Evolutionary conservation across 1,139 yeast species (phyloP), one percentile per base, ranked within the genome.

Genomic region (Taiozyma onychis): DNA sequence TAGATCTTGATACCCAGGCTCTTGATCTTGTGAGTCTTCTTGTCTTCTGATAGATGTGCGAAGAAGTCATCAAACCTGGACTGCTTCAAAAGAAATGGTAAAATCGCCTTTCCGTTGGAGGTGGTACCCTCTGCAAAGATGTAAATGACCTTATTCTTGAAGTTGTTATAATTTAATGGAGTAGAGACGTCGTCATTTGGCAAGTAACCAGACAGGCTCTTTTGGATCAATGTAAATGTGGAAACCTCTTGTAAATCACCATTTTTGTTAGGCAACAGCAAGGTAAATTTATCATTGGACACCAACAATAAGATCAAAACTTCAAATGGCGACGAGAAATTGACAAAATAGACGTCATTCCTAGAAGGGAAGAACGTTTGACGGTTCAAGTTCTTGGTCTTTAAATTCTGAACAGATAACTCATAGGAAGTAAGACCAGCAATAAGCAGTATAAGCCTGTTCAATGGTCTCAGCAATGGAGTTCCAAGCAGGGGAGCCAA

Each of bases 121-220:
- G 88, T 73, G 0, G 90, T 83, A 0, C 90, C 90, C 61, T 86
- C 95, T 22, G 80, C 70, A 47, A 85, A 76, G 44, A 83, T 60
- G 52, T 73, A 78, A 3, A 76, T 71, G n/a, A 73, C 66, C 45
- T 72, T 72, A 14, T 65, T 62, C 32, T 64, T 63, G 18, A 70
- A 61, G 21, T 48, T 41, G 7, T 43, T 14, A 14, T 44, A 39
- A 9, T 50, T 39, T 8, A 48, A 11, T 10, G 28, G 13, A 1
- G 24, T 9, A 4, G 44, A 37, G 3, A 22, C 21, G 2, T 9
- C 22, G 26, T 39, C 26, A 21, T 6, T 6, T 14, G 32, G 18
- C 34, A 41, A 43, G 11, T 43, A 44, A 18, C 62, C 57, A 42
- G 46, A 59, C 55, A 74, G 69, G 47, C 75, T 68, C 51, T 65